phyloP scores from a whole-genome alignment of 1,284 basidiomycete species.

The Boletellus deceptivus region DNA sequence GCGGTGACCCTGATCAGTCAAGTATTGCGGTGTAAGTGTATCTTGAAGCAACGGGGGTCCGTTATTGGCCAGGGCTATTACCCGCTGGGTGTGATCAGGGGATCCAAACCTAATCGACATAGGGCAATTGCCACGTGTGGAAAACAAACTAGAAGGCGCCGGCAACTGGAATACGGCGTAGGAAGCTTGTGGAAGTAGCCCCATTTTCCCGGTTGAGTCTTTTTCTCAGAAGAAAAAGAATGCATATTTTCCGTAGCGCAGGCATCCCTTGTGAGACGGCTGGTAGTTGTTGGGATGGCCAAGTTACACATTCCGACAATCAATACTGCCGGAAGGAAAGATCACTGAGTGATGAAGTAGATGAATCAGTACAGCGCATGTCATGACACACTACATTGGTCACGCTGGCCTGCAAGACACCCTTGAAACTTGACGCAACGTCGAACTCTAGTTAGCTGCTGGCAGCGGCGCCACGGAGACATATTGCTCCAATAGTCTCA shows the following conservation, averaged over 20 bases:
- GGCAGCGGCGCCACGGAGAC: conserved; percentile 9
- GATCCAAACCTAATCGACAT: conserved; percentile 1
- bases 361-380: not conserved
- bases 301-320: not conserved
- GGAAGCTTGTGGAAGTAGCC: not conserved
- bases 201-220: not conserved
- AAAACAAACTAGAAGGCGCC: conserved; percentile 4
- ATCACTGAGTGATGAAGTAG: too few species aligned
- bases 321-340: not conserved
- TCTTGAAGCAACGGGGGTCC: not conserved
- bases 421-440: conserved; percentile 6
- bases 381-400: not conserved
- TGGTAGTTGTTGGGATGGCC: not conserved
- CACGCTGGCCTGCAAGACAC: conserved; percentile 1
- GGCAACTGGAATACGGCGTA: not conserved
- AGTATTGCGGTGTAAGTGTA: not conserved
- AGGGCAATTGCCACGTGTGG: not conserved
- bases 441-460: conserved; percentile 8
- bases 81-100: not conserved
- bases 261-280: not conserved
- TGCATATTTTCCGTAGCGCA: not conserved
- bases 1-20: not conserved
- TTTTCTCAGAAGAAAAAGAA: not conserved
- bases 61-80: conserved; percentile 2
- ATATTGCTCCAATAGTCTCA: not conserved